Evolutionary conservation across 1,139 yeast genomes (phyloP).

Genomic region (Pneumocystis oryctolagi): DNA sequence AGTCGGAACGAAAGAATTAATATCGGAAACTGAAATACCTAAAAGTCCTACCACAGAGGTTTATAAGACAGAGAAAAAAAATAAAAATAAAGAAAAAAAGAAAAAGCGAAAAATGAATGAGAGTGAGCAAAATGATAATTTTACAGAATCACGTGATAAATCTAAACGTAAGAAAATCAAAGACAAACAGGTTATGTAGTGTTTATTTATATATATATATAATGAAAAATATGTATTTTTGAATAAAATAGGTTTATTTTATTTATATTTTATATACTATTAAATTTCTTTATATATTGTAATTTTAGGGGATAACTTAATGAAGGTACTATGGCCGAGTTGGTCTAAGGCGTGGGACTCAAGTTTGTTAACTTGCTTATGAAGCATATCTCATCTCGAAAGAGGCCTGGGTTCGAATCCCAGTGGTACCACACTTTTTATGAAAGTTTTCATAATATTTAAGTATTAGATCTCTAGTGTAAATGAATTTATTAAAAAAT

Average conservation of each 20-base stretch:
- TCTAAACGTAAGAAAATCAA: neutral
- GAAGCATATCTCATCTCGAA: neutral
- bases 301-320: neutral
- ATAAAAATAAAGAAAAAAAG: neutral
- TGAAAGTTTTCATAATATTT: neutral
- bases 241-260: neutral
- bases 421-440: neutral
- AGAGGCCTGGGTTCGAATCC: conserved; percentile 2
- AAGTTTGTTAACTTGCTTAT: neutral
- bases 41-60: neutral
- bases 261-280: neutral
- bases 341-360: conserved; percentile 2
- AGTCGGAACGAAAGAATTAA: neutral
- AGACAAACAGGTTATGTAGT: neutral
- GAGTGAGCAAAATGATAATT: neutral
- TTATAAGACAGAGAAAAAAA: neutral
- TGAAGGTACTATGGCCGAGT: neutral
- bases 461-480: neutral
- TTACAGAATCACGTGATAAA: neutral
- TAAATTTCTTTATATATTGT: neutral
- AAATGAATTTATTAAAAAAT: too few species aligned
- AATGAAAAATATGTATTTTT: neutral
- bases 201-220: neutral
- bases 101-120: neutral
- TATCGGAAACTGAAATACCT: neutral